Evolutionary conservation across 2,329 filamentous ascomycete genomes (phyloP).

Genomic region (Penicillium nordicum): DNA sequence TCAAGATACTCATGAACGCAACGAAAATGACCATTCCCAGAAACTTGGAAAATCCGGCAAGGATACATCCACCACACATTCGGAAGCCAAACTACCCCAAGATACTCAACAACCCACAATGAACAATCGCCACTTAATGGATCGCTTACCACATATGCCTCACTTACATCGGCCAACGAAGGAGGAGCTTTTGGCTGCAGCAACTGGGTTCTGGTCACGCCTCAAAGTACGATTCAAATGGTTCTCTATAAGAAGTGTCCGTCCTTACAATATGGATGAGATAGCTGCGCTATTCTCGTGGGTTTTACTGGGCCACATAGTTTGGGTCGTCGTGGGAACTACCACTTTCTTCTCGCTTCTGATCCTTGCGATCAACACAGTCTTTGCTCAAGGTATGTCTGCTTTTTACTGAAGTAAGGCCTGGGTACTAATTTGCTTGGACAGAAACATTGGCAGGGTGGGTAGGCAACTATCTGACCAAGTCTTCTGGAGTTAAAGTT

Average conservation of each 20-base stretch:
- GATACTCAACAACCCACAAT: slow-evolving; percentile 17
- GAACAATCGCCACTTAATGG: slow-evolving; percentile 48
- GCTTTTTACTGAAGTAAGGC: slow-evolving; percentile 17
- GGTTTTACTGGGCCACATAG: slow-evolving; percentile 87
- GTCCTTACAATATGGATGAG: slow-evolving; percentile 94
- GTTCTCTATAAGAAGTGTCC: slow-evolving; percentile 89
- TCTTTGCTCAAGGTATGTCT: slow-evolving; percentile 79
- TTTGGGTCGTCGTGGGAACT: slow-evolving; percentile 95
- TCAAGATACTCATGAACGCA: slow-evolving; percentile 14
- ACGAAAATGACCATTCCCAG: slow-evolving; percentile 13
- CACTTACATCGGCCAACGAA: slow-evolving; percentile 80
- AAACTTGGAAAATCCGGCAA: slow-evolving; percentile 7
- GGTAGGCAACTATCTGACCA: slow-evolving; percentile 92
- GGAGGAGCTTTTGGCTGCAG: slow-evolving; percentile 86
- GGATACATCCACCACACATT: slow-evolving; percentile 3
- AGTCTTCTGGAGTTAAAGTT: slow-evolving; percentile 87
- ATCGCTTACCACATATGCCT: slow-evolving; percentile 67
- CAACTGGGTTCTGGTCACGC: slow-evolving; percentile 88
- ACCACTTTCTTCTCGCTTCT: slow-evolving; percentile 94
- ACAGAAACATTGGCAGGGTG: slow-evolving; percentile 85
- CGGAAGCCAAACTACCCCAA: slow-evolving; percentile 25
- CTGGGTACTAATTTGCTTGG: neutral
- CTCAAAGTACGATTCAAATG: slow-evolving; percentile 93
- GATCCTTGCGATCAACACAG: slow-evolving; percentile 90
- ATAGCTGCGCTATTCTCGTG: slow-evolving; percentile 94